phyloP scores from a whole-genome alignment of 1,284 basidiomycete genomes.

The Pseudozyma sp. region DNA sequence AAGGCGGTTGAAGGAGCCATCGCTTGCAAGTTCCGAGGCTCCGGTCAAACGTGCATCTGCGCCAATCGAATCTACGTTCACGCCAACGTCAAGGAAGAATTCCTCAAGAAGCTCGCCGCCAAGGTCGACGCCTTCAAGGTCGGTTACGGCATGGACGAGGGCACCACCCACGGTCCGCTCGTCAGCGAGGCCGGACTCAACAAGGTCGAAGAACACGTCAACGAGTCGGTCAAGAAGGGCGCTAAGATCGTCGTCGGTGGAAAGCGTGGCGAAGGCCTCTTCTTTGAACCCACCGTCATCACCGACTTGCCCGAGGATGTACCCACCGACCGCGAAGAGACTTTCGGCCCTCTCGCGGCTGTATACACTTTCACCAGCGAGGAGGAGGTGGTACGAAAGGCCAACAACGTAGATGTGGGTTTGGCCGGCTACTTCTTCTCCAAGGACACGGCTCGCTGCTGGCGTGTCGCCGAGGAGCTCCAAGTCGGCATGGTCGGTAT shows the following conservation, averaged over 20 bases:
- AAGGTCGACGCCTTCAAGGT: constrained; percentile 90
- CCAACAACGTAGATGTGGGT: constrained; percentile 86
- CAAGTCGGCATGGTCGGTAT: constrained; percentile 96
- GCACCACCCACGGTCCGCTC: constrained; percentile 87
- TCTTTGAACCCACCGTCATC: constrained; percentile 89
- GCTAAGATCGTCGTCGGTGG: constrained; percentile 91
- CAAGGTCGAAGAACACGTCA: constrained; percentile 88
- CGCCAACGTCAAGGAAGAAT: constrained; percentile 78
- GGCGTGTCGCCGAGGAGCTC: constrained; percentile 95
- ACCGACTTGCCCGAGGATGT: constrained; percentile 82
- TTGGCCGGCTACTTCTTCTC: constrained; percentile 74
- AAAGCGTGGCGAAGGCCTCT: constrained; percentile 75
- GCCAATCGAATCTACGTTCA: constrained; percentile 74
- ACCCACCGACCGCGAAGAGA: constrained; percentile 67
- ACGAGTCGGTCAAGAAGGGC: constrained; percentile 83
- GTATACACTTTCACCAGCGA: constrained; percentile 86
- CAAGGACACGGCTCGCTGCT: constrained; percentile 86
- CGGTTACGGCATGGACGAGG: constrained; percentile 85
- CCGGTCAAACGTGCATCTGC: constrained; percentile 88
- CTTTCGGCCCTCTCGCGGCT: constrained; percentile 70
- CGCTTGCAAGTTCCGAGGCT: constrained; percentile 88
- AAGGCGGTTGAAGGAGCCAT: constrained; percentile 90
- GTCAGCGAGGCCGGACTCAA: constrained; percentile 86
- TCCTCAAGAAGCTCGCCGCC: constrained; percentile 82
- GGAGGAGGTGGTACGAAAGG: constrained; percentile 86